A percentile compares a stretch with the other conserved stretches of the same genome.
phyloP scores from a whole-genome alignment of 139 green algal genomes.

The Nannochloris sp. region DNA sequence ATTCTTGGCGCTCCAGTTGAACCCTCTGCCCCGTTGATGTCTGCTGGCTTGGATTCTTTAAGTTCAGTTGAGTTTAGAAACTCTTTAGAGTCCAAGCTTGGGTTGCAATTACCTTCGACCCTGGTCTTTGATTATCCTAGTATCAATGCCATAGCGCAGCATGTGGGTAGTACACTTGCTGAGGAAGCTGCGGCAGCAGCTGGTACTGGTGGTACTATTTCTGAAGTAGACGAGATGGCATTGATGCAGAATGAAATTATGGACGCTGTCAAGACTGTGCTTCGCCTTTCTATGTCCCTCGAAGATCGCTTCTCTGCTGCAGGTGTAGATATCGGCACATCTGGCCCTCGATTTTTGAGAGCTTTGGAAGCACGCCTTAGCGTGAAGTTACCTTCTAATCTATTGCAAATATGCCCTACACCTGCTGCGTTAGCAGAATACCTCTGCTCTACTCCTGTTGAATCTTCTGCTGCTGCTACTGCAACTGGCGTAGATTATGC shows the following conservation, averaged over 20 bases:
- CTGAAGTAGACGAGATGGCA: not conserved
- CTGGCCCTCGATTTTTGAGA: not conserved
- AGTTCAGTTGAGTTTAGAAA: slow-evolving; percentile 65
- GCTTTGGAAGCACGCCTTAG: slow-evolving; percentile 1
- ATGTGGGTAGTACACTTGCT: not conserved
- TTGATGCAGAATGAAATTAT: not conserved
- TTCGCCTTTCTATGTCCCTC: not conserved
- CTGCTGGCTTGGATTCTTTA: slow-evolving; percentile 67
- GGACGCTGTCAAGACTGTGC: not conserved
- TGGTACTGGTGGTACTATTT: not conserved
- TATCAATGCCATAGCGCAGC: slow-evolving; percentile 4
- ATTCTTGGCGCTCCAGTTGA: slow-evolving; percentile 35
- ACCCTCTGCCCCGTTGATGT: slow-evolving; percentile 57
- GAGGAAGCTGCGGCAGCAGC: not conserved
- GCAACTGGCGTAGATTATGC: not conserved
- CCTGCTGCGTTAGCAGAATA: not conserved
- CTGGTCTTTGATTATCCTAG: slow-evolving; percentile 56
- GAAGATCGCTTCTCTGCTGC: not conserved
- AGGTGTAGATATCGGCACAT: not conserved
- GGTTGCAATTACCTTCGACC: slow-evolving; percentile 39
- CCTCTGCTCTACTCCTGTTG: not conserved
- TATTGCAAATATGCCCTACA: not conserved
- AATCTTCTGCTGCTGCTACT: not conserved
- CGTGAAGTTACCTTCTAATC: not conserved
- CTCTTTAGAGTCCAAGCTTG: slow-evolving; percentile 31